A percentile compares a stretch with the other conserved stretches of the same genome.
These are phyloP conservation scores for Letharia lupina DNA, from an alignment of 495 filamentous ascomycete genomes.

Conservation along the genomic window DNA sequence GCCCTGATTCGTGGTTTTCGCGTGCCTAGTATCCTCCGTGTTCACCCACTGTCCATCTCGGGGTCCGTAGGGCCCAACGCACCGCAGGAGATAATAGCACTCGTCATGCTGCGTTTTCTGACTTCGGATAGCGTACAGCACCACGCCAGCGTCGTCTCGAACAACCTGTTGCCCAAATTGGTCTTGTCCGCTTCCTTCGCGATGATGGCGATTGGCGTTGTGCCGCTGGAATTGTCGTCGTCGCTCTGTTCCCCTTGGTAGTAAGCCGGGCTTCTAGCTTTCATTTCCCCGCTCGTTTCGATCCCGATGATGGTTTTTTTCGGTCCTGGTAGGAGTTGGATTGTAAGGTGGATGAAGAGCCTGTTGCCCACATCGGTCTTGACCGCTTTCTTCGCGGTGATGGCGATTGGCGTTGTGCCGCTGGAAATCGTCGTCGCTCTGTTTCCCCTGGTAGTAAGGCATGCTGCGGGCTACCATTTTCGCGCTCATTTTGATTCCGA, in stretches of 20 bases:
- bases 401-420: background rate
- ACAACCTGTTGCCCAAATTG: background rate
- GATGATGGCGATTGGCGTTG: background rate
- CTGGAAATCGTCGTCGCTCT: background rate
- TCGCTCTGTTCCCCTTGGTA: too few species aligned
- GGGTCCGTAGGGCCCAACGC: background rate
- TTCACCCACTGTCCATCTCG: background rate
- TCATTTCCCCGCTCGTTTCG: too few species aligned
- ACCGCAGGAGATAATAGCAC: background rate
- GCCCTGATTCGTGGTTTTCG: background rate
- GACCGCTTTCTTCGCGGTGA: background rate
- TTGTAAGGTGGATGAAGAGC: background rate
- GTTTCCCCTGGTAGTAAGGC: background rate
- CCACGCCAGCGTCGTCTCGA: background rate
- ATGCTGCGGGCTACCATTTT: background rate
- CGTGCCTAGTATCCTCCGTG: background rate
- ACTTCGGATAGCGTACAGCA: background rate
- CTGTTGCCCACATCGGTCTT: constrained; percentile 1
- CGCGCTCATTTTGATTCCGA: background rate
- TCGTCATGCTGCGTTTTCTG: background rate
- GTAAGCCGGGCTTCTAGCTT: too few species aligned
- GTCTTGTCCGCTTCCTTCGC: background rate
- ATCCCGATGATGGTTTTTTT: too few species aligned
- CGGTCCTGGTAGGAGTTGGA: too few species aligned
- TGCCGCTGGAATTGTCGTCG: background rate